A percentile compares a stretch with the other conserved stretches of the same genome.
Conservation (phyloP, 129 eudicot species). For the Ambrosia trifida region DNA sequence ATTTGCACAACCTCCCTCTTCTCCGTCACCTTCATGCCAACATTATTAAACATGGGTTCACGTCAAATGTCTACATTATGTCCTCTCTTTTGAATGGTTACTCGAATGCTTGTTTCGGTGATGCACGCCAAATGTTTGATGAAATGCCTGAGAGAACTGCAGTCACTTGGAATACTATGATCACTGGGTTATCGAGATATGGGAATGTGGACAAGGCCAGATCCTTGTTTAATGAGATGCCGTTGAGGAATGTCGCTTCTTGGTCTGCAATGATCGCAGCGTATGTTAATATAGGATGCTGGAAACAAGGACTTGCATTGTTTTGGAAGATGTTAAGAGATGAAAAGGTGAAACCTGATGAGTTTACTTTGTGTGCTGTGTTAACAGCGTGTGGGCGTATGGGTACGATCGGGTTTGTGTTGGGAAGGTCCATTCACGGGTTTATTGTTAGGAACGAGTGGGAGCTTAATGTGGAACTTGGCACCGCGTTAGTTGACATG, state of each 20-base stretch:
- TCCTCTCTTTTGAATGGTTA: constrained; percentile 48
- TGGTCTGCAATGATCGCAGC: constrained; percentile 62
- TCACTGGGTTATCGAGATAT: constrained; percentile 40
- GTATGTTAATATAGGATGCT: constrained; percentile 29
- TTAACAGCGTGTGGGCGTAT: constrained; percentile 46
- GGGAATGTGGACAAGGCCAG: constrained; percentile 43
- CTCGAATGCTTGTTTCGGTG: constrained; percentile 15
- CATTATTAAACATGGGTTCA: constrained; percentile 50
- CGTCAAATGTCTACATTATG: constrained; percentile 48
- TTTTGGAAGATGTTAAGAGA: constrained; percentile 38
- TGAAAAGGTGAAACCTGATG: constrained; percentile 53
- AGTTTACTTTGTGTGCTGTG: constrained; percentile 39
- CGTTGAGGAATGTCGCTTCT: constrained; percentile 44
- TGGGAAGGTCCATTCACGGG: constrained; percentile 60
- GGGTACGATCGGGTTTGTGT: constrained; percentile 48
- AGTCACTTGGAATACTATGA: constrained; percentile 72
- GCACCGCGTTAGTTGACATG: constrained; percentile 57
- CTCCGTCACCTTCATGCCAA: constrained; percentile 63
- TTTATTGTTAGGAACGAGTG: constrained; percentile 45
- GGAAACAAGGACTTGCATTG: constrained; percentile 39
- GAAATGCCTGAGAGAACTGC: constrained; percentile 63
- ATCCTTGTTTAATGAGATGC: constrained; percentile 52
- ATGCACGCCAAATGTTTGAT: constrained; percentile 54
- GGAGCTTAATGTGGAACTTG: constrained; percentile 51
- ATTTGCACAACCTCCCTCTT: constrained; percentile 30